Evolutionary conservation across 768 basidiomycete species (phyloP), one percentile per base, ranked within the genome.

Genomic region (Trametopsis cervina): DNA sequence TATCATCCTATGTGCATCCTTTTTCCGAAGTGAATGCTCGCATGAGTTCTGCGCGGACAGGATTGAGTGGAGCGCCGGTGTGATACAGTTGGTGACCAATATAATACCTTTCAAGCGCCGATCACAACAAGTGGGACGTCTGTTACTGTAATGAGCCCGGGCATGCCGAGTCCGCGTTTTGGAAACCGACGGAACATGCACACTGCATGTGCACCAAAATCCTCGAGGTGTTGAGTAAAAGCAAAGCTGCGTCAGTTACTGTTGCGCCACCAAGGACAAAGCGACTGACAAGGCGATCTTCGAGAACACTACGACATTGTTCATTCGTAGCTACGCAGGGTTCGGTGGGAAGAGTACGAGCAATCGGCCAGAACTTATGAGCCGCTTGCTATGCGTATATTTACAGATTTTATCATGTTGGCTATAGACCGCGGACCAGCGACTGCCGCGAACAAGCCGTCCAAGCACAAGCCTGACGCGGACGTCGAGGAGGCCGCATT

Each of bases 41-140:
- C n/a, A n/a, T n/a, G n/a, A n/a, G n/a, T n/a, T n/a, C n/a, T n/a
- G n/a, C n/a, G n/a, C n/a, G n/a, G n/a, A n/a, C n/a, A n/a, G n/a
- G n/a, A n/a, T n/a, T n/a, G n/a, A n/a, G n/a, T n/a, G n/a, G n/a
- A n/a, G n/a, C n/a, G n/a, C n/a, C n/a, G n/a, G n/a, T n/a, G n/a
- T n/a, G n/a, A n/a, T n/a, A n/a, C n/a, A n/a, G n/a, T n/a, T n/a
- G 96, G 96, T 39, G 96, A 99, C 62, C 96, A 98, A 60, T 98
- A 90, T 65, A 69, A 98, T 56, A 76, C 80, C 51, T 89, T 99
- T 63, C 85, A 87, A 58, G 81, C 71, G 1, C 83, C 87, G 0
- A 88, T 98, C 51, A 94, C 95, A 0, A 90, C 90, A 0, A 81
- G 75, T 50, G 95, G 81, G 0, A 79, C 84, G 18, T 71, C 98